Evolutionary conservation across 257 asterid genomes (phyloP).

Genomic region (Solanum ossicruentum): DNA sequence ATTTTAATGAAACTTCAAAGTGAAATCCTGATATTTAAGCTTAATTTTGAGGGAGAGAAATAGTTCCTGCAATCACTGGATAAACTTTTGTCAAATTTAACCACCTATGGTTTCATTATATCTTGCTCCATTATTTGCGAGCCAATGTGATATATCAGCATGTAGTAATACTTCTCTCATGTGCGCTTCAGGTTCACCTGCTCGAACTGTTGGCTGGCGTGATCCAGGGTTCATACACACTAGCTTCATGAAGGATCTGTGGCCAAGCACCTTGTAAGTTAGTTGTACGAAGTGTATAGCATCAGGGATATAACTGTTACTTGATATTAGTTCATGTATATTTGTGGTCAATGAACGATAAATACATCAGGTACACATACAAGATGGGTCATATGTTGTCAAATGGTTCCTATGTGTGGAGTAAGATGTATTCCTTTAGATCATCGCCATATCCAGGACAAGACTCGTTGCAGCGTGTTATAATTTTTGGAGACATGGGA

Average conservation of each 20-base stretch:
- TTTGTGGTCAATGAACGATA: neutral
- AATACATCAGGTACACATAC: constrained; percentile 55
- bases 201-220: constrained; percentile 97
- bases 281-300: neutral
- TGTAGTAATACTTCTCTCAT: neutral
- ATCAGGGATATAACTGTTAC: neutral
- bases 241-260: constrained; percentile 71
- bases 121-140: neutral
- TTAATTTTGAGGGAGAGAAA: neutral
- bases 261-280: constrained; percentile 71
- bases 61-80: neutral
- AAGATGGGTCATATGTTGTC: constrained; percentile 50
- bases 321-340: neutral
- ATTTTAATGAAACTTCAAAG: neutral
- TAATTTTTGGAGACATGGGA: constrained; percentile 94
- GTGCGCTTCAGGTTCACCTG: constrained; percentile 55
- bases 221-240: constrained; percentile 95
- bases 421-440: constrained; percentile 53
- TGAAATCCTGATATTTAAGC: neutral
- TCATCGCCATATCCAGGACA: constrained; percentile 90
- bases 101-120: neutral
- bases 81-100: neutral
- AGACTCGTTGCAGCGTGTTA: constrained; percentile 65
- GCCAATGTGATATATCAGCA: neutral
- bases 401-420: constrained; percentile 57